These are phyloP conservation scores for Podosphaera fusca DNA, from an alignment of 2,329 filamentous ascomycete genomes.

Conservation along the genomic window DNA sequence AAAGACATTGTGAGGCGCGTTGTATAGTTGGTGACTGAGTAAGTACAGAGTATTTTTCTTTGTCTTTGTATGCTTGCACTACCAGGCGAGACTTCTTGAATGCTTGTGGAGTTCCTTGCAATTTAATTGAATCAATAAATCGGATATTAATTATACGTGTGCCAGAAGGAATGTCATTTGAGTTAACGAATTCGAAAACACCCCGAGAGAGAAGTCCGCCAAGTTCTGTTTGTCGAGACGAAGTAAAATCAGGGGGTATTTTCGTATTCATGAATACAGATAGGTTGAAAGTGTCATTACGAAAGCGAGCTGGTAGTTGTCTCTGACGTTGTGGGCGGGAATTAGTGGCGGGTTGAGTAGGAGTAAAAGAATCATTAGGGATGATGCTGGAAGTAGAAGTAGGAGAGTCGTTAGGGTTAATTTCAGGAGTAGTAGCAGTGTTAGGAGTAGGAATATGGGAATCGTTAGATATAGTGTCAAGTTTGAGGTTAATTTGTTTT, in stretches of 20 bases:
- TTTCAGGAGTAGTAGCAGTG: too few species aligned
- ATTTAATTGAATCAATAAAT: neutral
- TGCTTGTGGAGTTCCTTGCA: neutral
- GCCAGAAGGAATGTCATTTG: neutral
- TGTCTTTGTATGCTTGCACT: neutral
- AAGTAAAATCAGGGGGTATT: neutral
- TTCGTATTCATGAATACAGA: neutral
- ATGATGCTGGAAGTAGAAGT: too few species aligned
- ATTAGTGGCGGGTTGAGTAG: too few species aligned
- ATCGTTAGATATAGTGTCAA: too few species aligned
- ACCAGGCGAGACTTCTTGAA: neutral
- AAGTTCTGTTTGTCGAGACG: neutral
- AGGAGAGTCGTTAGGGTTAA: too few species aligned
- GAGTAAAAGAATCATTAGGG: too few species aligned
- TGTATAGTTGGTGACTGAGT: neutral
- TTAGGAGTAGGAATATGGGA: too few species aligned
- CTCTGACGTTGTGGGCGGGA: neutral
- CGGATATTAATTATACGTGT: neutral
- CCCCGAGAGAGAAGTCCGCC: neutral
- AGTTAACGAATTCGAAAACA: neutral
- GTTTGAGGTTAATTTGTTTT: neutral
- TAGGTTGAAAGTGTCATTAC: neutral
- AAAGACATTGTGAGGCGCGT: neutral
- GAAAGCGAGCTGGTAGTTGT: neutral
- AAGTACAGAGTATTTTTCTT: neutral